Evolutionary conservation across 1,139 yeast species (phyloP).

Genomic region (Suhomyces chickasaworum): DNA sequence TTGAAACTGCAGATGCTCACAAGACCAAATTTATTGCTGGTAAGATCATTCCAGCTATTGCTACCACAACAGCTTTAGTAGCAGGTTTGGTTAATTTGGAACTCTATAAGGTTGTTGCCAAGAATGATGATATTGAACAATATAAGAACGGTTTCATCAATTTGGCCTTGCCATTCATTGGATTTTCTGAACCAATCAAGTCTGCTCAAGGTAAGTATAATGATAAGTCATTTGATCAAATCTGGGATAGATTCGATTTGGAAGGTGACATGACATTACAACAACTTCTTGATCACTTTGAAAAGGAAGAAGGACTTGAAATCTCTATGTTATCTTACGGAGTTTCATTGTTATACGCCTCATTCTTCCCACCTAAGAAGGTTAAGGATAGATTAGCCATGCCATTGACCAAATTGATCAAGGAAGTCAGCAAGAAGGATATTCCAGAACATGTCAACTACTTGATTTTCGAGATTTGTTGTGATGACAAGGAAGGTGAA

Average conservation of each 20-base stretch:
- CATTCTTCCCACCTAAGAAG: constrained; percentile 92
- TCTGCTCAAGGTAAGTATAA: constrained; percentile 84
- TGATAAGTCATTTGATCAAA: constrained; percentile 76
- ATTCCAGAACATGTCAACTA: constrained; percentile 74
- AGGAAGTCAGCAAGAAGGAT: constrained; percentile 80
- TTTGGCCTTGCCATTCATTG: constrained; percentile 93
- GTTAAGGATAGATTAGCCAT: constrained; percentile 71
- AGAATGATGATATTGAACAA: constrained; percentile 72
- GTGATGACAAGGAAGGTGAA: constrained; percentile 90
- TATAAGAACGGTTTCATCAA: constrained; percentile 94
- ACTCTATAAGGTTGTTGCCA: constrained; percentile 84
- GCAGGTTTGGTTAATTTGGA: constrained; percentile 94
- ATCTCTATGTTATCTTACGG: constrained; percentile 92
- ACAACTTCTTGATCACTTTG: constrained; percentile 74
- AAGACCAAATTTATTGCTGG: constrained; percentile 89
- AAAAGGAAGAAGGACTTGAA: constrained; percentile 79
- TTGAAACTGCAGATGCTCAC: constrained; percentile 73
- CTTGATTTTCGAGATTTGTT: constrained; percentile 84
- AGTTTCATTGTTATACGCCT: constrained; percentile 85
- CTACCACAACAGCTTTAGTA: constrained; percentile 95
- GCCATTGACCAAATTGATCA: constrained; percentile 73
- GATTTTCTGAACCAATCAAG: constrained; percentile 92
- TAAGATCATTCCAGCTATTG: constrained; percentile 96
- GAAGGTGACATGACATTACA: constrained; percentile 77
- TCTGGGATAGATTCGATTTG: constrained; percentile 93